A percentile compares a stretch with the other conserved stretches of the same genome.
Conservation (phyloP, 2,329 filamentous ascomycete genomes). For the Beauveria caledonica region DNA sequence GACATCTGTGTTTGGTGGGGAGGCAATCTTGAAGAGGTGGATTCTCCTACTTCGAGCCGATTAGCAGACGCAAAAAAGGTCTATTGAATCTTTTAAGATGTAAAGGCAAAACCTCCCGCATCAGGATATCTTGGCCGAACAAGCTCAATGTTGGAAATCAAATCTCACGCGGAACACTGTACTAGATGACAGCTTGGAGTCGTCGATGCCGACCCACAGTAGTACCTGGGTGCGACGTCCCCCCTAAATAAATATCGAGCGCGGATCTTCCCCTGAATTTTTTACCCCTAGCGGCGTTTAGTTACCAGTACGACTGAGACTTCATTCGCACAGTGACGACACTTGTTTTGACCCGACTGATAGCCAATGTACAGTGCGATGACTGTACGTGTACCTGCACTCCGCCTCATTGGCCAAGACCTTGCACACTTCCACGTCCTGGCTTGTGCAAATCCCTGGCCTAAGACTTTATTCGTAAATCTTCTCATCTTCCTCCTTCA, state of each 20-base stretch:
- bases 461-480: no score
- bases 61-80: no score
- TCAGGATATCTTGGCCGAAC: no score
- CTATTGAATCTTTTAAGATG: no score
- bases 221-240: background rate
- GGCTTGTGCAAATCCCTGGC: background rate
- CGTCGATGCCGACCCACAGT: background rate
- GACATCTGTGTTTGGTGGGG: no score
- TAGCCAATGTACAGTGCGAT: background rate
- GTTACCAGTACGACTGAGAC: background rate
- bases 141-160: no score
- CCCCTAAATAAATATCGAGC: background rate
- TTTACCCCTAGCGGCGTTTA: background rate
- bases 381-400: background rate
- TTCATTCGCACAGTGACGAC: background rate
- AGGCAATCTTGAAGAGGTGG: no score
- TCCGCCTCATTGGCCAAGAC: background rate
- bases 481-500: background rate
- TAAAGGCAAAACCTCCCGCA: no score
- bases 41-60: no score
- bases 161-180: background rate
- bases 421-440: background rate
- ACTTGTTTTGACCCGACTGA: background rate
- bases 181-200: background rate
- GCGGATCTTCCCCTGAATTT: conserved; percentile 8